A percentile compares a stretch with the other conserved stretches of the same genome.
Evolutionary conservation across 768 basidiomycete species (phyloP).

Genomic region (Dentipellis fragilis): DNA sequence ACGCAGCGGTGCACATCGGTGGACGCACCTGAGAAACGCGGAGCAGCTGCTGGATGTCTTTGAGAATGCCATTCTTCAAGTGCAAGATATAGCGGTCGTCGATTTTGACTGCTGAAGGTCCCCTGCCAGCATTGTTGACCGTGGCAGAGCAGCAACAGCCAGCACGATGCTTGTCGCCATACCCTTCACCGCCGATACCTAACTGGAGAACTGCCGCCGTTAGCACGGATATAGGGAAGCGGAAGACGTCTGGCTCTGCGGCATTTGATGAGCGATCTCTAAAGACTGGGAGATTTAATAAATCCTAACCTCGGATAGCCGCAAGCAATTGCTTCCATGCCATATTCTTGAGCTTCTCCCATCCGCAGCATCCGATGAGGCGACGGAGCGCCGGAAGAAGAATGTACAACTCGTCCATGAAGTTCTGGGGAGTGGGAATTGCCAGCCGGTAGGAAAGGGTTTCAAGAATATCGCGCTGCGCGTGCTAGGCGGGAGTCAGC

Average conservation of each 20-base stretch:
- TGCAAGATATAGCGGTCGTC: no score
- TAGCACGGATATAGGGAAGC: slow-evolving; percentile 9
- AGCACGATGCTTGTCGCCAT: no score
- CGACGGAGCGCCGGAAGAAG: slow-evolving; percentile 8
- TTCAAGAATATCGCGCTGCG: slow-evolving; percentile 10
- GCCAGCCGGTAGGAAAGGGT: slow-evolving; percentile 7
- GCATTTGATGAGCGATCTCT: neutral
- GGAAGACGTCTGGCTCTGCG: slow-evolving; percentile 7
- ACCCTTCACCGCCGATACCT: neutral
- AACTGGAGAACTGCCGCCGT: slow-evolving; percentile 9
- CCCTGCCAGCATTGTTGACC: no score
- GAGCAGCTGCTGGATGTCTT: slow-evolving; percentile 6
- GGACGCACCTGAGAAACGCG: slow-evolving; percentile 4
- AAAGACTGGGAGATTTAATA: neutral
- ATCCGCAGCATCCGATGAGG: neutral
- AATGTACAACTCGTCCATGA: slow-evolving; percentile 7
- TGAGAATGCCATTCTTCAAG: neutral
- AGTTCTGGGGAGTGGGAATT: slow-evolving; percentile 9
- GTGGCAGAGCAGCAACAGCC: no score
- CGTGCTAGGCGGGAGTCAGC: neutral
- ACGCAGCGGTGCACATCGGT: neutral
- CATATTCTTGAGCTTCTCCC: slow-evolving; percentile 2
- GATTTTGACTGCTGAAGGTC: no score
- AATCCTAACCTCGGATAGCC: slow-evolving; percentile 5
- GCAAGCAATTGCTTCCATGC: slow-evolving; percentile 9